A percentile compares a stretch with the other conserved stretches of the same genome.
These are phyloP conservation scores for Gracilaria caudata DNA, from an alignment of 23 red algal species.

Conservation along the genomic window DNA sequence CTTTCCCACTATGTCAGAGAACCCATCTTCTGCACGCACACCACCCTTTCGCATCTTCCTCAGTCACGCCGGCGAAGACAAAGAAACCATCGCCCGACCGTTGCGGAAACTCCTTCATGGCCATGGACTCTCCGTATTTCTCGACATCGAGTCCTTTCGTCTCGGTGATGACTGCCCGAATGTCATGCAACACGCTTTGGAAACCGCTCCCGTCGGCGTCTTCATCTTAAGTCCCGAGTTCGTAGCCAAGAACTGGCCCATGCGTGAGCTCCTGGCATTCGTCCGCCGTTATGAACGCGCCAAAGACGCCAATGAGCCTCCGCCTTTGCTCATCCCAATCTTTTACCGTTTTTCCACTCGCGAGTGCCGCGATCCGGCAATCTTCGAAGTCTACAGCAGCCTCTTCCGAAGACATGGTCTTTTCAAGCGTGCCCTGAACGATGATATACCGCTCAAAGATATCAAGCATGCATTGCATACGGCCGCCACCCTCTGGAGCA, in stretches of 20 bases:
- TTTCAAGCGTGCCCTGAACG: neutral
- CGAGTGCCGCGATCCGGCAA: neutral
- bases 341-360: slow-evolving; percentile 17
- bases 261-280: slow-evolving; percentile 1
- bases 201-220: neutral
- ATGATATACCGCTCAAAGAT: neutral
- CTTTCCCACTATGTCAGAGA: neutral
- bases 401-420: neutral
- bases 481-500: neutral
- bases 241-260: neutral
- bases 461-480: neutral
- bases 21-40: neutral
- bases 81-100: too few species aligned
- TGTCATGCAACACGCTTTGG: slow-evolving; percentile 1
- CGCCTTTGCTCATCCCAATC: neutral
- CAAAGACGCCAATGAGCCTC: neutral
- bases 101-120: neutral
- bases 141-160: neutral
- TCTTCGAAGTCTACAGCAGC: neutral
- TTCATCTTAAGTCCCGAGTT: slow-evolving; percentile 24
- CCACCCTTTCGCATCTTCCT: neutral
- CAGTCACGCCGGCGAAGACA: slow-evolving; percentile 30
- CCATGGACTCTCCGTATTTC: neutral
- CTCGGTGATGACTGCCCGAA: neutral
- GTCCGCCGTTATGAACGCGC: neutral